Base-by-base conservation (phyloP, 352 stramenopile genomes). In the Phytophthora multivora region DNA sequence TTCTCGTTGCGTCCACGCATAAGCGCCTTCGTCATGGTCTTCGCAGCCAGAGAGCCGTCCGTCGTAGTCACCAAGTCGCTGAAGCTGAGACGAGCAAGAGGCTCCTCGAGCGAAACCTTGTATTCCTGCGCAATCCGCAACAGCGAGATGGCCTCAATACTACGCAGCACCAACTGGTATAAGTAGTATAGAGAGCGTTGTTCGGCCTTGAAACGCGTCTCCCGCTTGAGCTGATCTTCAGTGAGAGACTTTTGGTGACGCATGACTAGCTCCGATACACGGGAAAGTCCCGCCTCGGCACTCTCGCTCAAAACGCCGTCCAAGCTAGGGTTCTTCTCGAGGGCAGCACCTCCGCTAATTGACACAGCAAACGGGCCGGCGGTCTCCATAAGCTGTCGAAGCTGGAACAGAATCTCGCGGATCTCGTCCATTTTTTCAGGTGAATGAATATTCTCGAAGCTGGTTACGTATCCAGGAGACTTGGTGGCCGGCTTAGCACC, bases 101-200 rank as follows among this genome's bases (percentile, higher is more conserved):
- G 64, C 42, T 92, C 86, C 13, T 90, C 83, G 3, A 91, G 53
- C 18, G 83, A 71, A 3, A 90, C 77, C 45, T 90, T 85, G 58
- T 91, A 81, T 28, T 93, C 79, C 19, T 78, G 73, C 11, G 79
- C 67, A 36, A 93, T 38, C 12, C 85, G 79, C 50, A 93, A 25
- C 25, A 96, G 58, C 5, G 86, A 94, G 33, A 94, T 90, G 0
- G 69, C 83, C 61, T 96, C 85, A 42, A 94, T 89, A 36, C 81
- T 88, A 11, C 87, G 83, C 38, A 92, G 42, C 16, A 93, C 75
- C 35, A 96, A 67, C 36, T 84, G 83, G 54, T 94, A 93, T 4
- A 93, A 43, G 51, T 88, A 91, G 46, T 82, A 91, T 18, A 96
- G 58, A 23, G 87, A 96, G 8, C 80, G 84, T 49, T 96, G 87